phyloP scores from a whole-genome alignment of 768 basidiomycete species.

The button mushroom (Agaricus bisporus) region DNA sequence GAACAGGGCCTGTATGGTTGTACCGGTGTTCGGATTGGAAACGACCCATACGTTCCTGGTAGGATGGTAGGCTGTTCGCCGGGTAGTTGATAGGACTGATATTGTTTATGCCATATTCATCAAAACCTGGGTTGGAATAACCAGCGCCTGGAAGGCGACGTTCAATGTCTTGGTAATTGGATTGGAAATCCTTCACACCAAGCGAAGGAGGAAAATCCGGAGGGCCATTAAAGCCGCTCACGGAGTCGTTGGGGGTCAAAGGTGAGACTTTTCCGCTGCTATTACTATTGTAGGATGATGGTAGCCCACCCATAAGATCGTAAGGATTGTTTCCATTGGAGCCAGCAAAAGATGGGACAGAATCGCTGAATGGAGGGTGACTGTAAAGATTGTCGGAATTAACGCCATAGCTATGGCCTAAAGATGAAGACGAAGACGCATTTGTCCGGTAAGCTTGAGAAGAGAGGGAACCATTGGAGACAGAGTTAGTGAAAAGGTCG shows the following conservation, averaged over 20 bases:
- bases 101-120: constrained; percentile 52
- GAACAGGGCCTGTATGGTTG: constrained; percentile 34
- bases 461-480: constrained; percentile 33
- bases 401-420: constrained; percentile 49
- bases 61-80: constrained; percentile 48
- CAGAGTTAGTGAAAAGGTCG: constrained; percentile 54
- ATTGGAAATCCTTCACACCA: constrained; percentile 51
- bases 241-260: constrained; percentile 62
- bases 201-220: constrained; percentile 42
- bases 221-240: constrained; percentile 49
- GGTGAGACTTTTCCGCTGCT: constrained; percentile 74
- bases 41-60: constrained; percentile 50
- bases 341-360: constrained; percentile 50
- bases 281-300: constrained; percentile 43
- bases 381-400: constrained; percentile 53
- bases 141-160: constrained; percentile 25
- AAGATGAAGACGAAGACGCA: constrained; percentile 67
- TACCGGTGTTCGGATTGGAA: constrained; percentile 51
- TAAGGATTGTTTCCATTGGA: constrained; percentile 46
- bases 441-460: constrained; percentile 65
- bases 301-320: constrained; percentile 57
- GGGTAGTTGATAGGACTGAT: constrained; percentile 44
- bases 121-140: constrained; percentile 18
- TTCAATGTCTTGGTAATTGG: constrained; percentile 58
- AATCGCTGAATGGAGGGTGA: constrained; percentile 53